Evolutionary conservation across 768 basidiomycete genomes (phyloP).

Genomic region (Rhodotorula graminis): DNA sequence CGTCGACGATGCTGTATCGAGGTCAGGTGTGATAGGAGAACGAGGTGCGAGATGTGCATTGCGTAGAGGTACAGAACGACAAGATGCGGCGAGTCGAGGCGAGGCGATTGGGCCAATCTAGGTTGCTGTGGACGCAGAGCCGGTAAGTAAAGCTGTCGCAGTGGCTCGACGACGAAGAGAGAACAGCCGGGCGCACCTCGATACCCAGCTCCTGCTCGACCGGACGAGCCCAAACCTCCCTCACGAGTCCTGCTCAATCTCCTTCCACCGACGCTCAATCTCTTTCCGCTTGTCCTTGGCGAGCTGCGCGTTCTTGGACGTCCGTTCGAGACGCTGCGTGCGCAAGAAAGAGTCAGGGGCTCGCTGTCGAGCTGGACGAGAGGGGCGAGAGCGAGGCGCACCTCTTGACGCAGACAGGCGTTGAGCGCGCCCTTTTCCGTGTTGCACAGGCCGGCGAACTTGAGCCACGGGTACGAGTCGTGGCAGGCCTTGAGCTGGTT

Average conservation of each 20-base stretch:
- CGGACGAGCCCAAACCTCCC: neutral
- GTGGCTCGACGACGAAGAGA: neutral
- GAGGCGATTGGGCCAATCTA: no score
- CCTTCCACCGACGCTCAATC: constrained; percentile 24
- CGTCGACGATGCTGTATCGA: no score
- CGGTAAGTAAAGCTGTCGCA: neutral
- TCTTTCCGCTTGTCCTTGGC: constrained; percentile 20
- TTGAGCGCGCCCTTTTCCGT: constrained; percentile 31
- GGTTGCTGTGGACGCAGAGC: no score
- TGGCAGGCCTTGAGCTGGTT: constrained; percentile 30
- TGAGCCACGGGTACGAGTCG: constrained; percentile 25
- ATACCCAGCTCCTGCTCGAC: neutral
- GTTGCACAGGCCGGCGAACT: constrained; percentile 31
- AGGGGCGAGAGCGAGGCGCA: neutral
- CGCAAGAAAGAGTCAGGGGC: neutral
- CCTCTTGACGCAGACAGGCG: constrained; percentile 26
- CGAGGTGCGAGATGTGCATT: no score
- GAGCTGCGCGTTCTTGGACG: constrained; percentile 4
- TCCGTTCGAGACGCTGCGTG: constrained; percentile 13
- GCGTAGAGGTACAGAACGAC: no score
- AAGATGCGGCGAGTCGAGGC: no score
- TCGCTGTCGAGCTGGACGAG: neutral
- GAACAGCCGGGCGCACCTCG: neutral
- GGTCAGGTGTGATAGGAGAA: no score
- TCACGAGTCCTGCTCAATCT: constrained; percentile 24